Evolutionary conservation across 176 grass and related monocot genomes (phyloP), one percentile per base, ranked within the genome.

Genomic region (Thinopyrum elongatum): DNA sequence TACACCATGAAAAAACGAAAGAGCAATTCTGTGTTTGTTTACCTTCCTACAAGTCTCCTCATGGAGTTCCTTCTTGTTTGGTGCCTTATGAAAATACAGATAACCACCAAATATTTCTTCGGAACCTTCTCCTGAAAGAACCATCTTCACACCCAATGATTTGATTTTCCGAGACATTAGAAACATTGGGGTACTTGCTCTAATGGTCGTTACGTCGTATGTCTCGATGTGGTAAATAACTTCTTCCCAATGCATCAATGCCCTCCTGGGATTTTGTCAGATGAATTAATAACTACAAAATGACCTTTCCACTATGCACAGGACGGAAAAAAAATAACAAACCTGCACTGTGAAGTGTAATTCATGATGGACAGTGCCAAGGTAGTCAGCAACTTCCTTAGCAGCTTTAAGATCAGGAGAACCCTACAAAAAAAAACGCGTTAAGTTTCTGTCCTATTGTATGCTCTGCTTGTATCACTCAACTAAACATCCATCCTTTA

Each of bases 291-390:
- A 44, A 81, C 10, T 80, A 47, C 22, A n/a, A 28, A 68, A 53
- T 10, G 11, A 16, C 6, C 49, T 16, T 69, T 63, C 79, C 17
- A 47, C 33, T 74, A 42, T 63, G 41, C 11, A 77, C 67, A 89
- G 10, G 15, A 31, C 28, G 16, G 65, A 78, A 6, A 2, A 47
- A 59, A 78, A 49, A 74, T 80, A 22, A 12, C 67, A 4, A 82
- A 97, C 97, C 97, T 97, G 97, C 85, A 99, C 94, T 83, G 94
- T 99, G 87, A 97, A 99, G 80, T 97, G 42, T n/a, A 99, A 87
- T 72, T 99, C 97, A 65, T 97, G 94, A 87, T 99, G 97, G 15
- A 94, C 63, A 68, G 97, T 99, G 23, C 92, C 83, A 41, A 99
- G 90, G 90, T 94, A 97, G 78, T 99, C 94, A 80, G 97, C 97